These are phyloP conservation scores for Kwoniella dendrophila DNA, from an alignment of 768 basidiomycete species.

Conservation along the genomic window DNA sequence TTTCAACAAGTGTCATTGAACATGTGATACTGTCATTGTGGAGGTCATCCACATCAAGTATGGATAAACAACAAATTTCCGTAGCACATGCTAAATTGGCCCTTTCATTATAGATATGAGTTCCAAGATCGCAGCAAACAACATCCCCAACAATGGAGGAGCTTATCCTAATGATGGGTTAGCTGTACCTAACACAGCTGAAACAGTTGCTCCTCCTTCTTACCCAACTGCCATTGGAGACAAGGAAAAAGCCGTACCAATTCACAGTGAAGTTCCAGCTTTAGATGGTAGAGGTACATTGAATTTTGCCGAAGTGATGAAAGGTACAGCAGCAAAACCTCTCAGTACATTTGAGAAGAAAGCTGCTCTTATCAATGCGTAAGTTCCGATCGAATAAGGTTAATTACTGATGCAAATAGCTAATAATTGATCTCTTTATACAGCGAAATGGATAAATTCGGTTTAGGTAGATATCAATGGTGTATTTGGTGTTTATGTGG, in stretches of 20 bases:
- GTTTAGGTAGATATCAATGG: constrained; percentile 53
- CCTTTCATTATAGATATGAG: too few relatives aligned
- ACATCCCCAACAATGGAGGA: background rate
- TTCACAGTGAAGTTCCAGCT: constrained; percentile 16
- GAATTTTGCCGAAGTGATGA: constrained; percentile 27
- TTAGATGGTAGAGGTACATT: constrained; percentile 8
- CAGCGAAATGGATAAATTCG: constrained; percentile 50
- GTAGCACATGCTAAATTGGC: too few relatives aligned
- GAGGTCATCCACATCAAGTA: too few relatives aligned
- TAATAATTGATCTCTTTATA: background rate
- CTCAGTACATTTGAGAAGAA: constrained; percentile 54
- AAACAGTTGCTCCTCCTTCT: background rate
- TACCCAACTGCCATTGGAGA: background rate
- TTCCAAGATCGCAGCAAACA: background rate
- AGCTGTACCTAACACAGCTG: too few relatives aligned
- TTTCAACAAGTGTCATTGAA: too few relatives aligned
- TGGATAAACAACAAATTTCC: too few relatives aligned
- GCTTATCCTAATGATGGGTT: background rate
- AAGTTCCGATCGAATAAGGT: constrained; percentile 14
- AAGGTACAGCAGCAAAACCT: constrained; percentile 31
- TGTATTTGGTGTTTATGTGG: constrained; percentile 57
- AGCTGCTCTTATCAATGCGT: constrained; percentile 54
- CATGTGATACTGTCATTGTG: background rate
- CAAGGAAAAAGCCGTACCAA: constrained; percentile 6
- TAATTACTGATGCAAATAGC: background rate